These are phyloP conservation scores for Cytospora piceae DNA, from an alignment of 2,329 filamentous ascomycete species.

Conservation along the genomic window DNA sequence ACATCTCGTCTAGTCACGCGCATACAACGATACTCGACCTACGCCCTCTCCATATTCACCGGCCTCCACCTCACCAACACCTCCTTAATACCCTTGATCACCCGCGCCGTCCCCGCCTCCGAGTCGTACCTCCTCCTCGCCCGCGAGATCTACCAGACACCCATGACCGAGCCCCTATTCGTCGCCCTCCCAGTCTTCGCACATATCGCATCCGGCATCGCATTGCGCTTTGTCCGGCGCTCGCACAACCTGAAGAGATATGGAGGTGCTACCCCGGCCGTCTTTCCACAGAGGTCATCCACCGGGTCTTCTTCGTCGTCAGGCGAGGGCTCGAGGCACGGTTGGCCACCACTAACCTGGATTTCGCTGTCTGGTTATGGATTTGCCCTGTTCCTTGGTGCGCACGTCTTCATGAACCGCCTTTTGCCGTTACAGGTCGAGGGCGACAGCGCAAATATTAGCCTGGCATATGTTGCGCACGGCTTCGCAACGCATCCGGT, in stretches of 20 bases:
- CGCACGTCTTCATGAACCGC: slow-evolving; percentile 78
- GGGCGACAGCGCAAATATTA: slow-evolving; percentile 84
- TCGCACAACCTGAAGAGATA: slow-evolving; percentile 74
- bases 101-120: slow-evolving; percentile 71
- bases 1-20: slow-evolving; percentile 57
- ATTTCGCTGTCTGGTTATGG: slow-evolving; percentile 75
- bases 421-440: slow-evolving; percentile 74
- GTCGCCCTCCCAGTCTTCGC: slow-evolving; percentile 74
- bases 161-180: slow-evolving; percentile 77
- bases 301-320: slow-evolving; percentile 39
- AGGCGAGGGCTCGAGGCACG: slow-evolving; percentile 34
- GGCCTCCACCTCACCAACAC: slow-evolving; percentile 80
- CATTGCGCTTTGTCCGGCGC: slow-evolving; percentile 74
- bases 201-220: slow-evolving; percentile 78
- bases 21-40: slow-evolving; percentile 87
- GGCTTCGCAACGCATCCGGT: slow-evolving; percentile 75
- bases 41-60: slow-evolving; percentile 78
- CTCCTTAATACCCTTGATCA: slow-evolving; percentile 76
- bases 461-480: slow-evolving; percentile 81
- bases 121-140: slow-evolving; percentile 90
- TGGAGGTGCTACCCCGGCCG: slow-evolving; percentile 67
- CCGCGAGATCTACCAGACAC: slow-evolving; percentile 88
- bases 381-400: slow-evolving; percentile 65
- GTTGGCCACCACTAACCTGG: slow-evolving; percentile 73
- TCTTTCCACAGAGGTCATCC: slow-evolving; percentile 44